These are phyloP conservation scores for Ramichloridium luteum DNA, from an alignment of 2,329 filamentous ascomycete genomes.

Conservation along the genomic window DNA sequence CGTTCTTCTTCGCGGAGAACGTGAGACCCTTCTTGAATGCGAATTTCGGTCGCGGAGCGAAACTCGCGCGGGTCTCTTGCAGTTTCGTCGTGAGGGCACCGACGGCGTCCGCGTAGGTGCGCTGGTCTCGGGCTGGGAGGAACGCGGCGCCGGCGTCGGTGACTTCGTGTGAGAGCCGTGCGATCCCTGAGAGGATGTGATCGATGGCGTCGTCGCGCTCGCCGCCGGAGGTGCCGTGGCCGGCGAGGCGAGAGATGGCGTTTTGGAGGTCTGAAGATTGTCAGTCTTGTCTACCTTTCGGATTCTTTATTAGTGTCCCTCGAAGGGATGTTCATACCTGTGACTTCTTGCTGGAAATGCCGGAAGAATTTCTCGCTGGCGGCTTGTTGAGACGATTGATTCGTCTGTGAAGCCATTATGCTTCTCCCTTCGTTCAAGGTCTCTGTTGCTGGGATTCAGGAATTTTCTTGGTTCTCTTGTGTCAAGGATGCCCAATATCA, in stretches of 20 bases:
- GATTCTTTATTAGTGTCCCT: conserved; percentile 3
- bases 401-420: too few species aligned
- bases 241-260: conserved; percentile 56
- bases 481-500: too few species aligned
- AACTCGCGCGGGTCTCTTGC: conserved; percentile 52
- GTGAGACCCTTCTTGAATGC: conserved; percentile 50
- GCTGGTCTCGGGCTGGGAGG: conserved; percentile 80
- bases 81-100: conserved; percentile 71
- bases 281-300: conserved; percentile 1
- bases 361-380: conserved; percentile 67
- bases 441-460: too few species aligned
- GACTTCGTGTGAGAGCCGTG: conserved; percentile 69
- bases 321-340: conserved; percentile 38
- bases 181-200: conserved; percentile 66
- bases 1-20: conserved; percentile 24
- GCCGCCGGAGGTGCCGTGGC: conserved; percentile 51
- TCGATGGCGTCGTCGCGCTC: conserved; percentile 74
- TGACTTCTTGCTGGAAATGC: conserved; percentile 66
- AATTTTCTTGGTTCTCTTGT: too few species aligned
- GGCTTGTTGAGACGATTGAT: too few species aligned
- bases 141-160: conserved; percentile 66
- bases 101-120: conserved; percentile 72
- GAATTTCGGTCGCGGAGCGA: conserved; percentile 69
- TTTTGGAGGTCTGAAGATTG: conserved; percentile 54
- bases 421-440: too few species aligned